These are phyloP conservation scores for Prunus kanzakura DNA, from an alignment of 306 rosid species.

Conservation along the genomic window DNA sequence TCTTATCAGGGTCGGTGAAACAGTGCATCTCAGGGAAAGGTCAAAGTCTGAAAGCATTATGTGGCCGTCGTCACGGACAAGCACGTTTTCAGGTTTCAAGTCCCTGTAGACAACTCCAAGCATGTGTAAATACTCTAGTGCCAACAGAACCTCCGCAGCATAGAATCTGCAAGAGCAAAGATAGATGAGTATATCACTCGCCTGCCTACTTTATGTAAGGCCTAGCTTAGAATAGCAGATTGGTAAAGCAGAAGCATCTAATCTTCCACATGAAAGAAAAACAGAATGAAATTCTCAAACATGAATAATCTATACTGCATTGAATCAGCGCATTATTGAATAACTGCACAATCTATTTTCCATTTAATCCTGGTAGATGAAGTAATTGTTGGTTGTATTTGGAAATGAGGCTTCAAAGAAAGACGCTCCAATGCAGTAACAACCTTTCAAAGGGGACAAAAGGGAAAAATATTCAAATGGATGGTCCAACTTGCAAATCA, in stretches of 20 bases:
- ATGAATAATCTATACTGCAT: neutral
- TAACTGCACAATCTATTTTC: neutral
- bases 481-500: neutral
- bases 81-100: slow-evolving; percentile 94
- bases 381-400: neutral
- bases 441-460: neutral
- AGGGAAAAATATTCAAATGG: neutral
- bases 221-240: neutral
- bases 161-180: slow-evolving; percentile 61
- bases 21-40: slow-evolving; percentile 88
- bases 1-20: slow-evolving; percentile 79
- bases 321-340: neutral
- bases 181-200: slow-evolving; percentile 1
- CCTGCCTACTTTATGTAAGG: neutral
- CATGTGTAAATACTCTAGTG: slow-evolving; percentile 98
- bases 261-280: neutral
- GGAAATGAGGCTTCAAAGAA: neutral
- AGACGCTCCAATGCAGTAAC: neutral
- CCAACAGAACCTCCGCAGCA: slow-evolving; percentile 96
- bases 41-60: slow-evolving; percentile 98
- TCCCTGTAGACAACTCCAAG: slow-evolving; percentile 98
- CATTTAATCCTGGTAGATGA: neutral
- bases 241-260: neutral
- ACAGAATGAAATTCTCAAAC: neutral
- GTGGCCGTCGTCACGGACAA: slow-evolving; percentile 99